Evolutionary conservation across 2,329 filamentous ascomycete species (phyloP).

Genomic region (Xylariales sp.): DNA sequence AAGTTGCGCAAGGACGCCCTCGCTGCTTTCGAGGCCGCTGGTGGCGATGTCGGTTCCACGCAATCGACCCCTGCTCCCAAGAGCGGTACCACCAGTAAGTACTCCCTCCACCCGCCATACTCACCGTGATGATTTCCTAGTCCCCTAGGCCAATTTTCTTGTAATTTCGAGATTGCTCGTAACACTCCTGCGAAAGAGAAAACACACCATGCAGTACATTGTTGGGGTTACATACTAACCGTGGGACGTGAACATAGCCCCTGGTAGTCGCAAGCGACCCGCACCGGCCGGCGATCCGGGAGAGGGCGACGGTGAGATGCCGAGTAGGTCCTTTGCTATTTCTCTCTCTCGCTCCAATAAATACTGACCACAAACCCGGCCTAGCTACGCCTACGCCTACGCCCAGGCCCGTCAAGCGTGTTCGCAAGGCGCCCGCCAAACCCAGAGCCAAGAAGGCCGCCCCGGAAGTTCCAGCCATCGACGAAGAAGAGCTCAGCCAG

Average conservation of each 20-base stretch:
- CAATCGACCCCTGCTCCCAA: too few relatives aligned
- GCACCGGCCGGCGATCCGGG: neutral
- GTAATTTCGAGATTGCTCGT: too few relatives aligned
- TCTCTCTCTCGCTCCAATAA: too few relatives aligned
- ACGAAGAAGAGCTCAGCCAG: neutral
- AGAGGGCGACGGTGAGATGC: neutral
- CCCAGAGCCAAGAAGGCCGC: neutral
- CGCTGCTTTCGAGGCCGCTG: too few relatives aligned
- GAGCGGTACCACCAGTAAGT: conserved; percentile 17
- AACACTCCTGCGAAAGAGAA: too few relatives aligned
- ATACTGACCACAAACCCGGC: neutral
- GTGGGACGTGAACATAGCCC: conserved; percentile 2
- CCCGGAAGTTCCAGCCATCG: neutral
- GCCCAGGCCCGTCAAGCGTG: too few relatives aligned
- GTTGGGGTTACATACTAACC: conserved; percentile 12
- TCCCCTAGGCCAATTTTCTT: too few relatives aligned
- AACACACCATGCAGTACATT: neutral
- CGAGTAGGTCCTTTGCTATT: conserved; percentile 9
- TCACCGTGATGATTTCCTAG: neutral
- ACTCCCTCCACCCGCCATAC: neutral
- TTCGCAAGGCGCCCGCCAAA: conserved; percentile 15
- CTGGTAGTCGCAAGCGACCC: conserved; percentile 20
- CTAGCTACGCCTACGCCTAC: neutral
- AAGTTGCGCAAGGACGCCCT: conserved; percentile 15
- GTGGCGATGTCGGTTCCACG: too few relatives aligned